These are phyloP conservation scores for Aspergillus niger DNA, from an alignment of 2,329 filamentous ascomycete species.

Conservation along the genomic window DNA sequence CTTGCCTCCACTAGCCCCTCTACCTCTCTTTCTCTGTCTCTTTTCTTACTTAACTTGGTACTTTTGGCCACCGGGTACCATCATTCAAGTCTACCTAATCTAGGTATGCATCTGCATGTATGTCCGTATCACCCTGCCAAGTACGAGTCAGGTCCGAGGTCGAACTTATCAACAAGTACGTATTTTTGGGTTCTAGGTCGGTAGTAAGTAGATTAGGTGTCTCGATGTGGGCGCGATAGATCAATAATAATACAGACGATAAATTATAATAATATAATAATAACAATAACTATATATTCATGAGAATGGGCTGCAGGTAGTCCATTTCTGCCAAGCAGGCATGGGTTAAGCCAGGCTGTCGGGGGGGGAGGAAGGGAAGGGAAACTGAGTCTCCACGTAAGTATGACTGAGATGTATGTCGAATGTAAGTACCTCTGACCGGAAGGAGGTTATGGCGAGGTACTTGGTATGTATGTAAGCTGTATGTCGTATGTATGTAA, in stretches of 20 bases:
- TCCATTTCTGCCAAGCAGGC: not conserved
- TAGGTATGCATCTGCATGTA: not conserved
- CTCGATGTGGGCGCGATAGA: not conserved
- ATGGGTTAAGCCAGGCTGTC: not conserved
- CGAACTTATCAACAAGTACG: not conserved
- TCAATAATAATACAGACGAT: not conserved
- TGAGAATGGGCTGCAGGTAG: too few species aligned
- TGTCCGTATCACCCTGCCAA: not conserved
- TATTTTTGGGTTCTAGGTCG: not conserved
- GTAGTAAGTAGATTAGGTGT: not conserved
- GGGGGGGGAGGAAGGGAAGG: not conserved
- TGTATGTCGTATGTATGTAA: slow-evolving; percentile 7
- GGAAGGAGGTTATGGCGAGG: not conserved
- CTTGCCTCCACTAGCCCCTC: not conserved
- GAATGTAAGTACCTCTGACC: slow-evolving; percentile 6
- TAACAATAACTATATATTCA: too few species aligned
- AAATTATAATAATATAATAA: too few species aligned
- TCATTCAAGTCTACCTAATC: not conserved
- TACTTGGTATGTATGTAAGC: not conserved
- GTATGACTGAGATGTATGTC: slow-evolving; percentile 1
- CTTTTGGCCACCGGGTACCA: slow-evolving; percentile 1
- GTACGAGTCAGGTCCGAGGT: slow-evolving; percentile 5
- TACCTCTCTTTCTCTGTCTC: not conserved
- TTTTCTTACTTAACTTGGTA: not conserved
- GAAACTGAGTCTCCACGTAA: not conserved